Evolutionary conservation across 2,329 filamentous ascomycete genomes (phyloP).

Genomic region (Podosphaera leucotricha): DNA sequence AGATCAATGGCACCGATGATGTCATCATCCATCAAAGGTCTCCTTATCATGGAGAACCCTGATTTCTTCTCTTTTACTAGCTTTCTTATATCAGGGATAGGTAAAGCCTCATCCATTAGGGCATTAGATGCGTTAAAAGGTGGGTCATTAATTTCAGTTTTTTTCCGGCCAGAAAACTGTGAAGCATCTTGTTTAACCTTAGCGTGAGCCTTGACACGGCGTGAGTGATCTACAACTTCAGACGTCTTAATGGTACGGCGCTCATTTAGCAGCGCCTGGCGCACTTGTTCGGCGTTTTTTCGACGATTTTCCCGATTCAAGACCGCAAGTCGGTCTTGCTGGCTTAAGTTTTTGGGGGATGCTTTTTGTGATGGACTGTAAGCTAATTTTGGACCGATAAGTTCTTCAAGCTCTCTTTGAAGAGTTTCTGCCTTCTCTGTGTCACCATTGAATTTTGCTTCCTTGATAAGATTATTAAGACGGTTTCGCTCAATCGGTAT

Average conservation of each 20-base stretch:
- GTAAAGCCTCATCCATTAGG: constrained; percentile 18
- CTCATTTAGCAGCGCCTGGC: constrained; percentile 72
- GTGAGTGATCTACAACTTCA: constrained; percentile 34
- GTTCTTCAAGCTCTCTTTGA: constrained; percentile 35
- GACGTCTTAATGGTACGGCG: constrained; percentile 35
- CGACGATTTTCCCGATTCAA: constrained; percentile 70
- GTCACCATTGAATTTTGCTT: constrained; percentile 41
- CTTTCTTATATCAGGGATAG: constrained; percentile 27
- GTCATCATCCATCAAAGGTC: constrained; percentile 72
- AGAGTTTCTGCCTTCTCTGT: constrained; percentile 29
- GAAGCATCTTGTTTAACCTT: constrained; percentile 45
- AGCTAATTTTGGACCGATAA: constrained; percentile 48
- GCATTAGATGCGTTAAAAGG: constrained; percentile 26
- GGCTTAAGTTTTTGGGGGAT: constrained; percentile 25
- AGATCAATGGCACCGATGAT: constrained; percentile 75
- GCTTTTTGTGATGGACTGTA: constrained; percentile 38
- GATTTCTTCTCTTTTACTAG: constrained; percentile 25
- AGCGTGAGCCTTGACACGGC: constrained; percentile 40
- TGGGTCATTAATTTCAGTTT: constrained; percentile 22
- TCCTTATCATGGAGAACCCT: constrained; percentile 42
- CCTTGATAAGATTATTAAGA: constrained; percentile 38
- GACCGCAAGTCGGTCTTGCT: constrained; percentile 63
- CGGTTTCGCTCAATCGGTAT: constrained; percentile 44
- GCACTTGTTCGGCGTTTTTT: constrained; percentile 70
- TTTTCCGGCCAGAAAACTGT: constrained; percentile 21